Percentiles rank a stretch among this genome's conserved stretches.
Conservation (phyloP, 2,329 filamentous ascomycete genomes). For the Fusarium gaditjirri region DNA sequence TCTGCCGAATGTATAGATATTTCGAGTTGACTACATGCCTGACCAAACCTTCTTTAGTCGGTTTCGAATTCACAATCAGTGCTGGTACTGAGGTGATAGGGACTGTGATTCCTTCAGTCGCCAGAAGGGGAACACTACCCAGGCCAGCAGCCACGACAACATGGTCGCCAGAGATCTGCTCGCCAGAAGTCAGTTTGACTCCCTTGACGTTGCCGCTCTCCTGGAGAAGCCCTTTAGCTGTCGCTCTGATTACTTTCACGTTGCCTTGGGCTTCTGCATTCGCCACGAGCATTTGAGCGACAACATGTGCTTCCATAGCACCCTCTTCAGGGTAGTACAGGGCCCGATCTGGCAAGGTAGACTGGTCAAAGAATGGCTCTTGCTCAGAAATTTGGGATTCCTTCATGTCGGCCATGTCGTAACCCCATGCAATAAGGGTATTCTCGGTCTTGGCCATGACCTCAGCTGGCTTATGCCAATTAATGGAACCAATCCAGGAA, state of each 20-base stretch:
- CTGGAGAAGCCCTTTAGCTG: not conserved
- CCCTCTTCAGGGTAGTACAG: constrained; percentile 21
- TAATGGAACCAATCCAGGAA: constrained; percentile 27
- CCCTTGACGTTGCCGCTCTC: not conserved
- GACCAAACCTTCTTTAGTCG: not conserved
- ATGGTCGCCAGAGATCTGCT: not conserved
- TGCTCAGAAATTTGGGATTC: not conserved
- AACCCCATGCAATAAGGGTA: constrained; percentile 16
- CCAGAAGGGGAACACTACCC: constrained; percentile 12
- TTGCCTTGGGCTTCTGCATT: not conserved
- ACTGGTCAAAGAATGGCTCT: not conserved
- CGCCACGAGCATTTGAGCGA: constrained; percentile 19
- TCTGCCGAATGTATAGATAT: constrained; percentile 22
- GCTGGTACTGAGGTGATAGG: constrained; percentile 11
- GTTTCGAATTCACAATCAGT: constrained; percentile 26
- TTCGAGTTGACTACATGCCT: constrained; percentile 20
- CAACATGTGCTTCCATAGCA: constrained; percentile 25
- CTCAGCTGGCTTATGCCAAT: constrained; percentile 21
- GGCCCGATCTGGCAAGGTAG: constrained; percentile 1
- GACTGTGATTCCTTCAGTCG: not conserved
- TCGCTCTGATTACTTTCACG: not conserved
- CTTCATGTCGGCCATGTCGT: not conserved
- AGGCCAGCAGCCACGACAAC: constrained; percentile 27
- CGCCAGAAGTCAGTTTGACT: not conserved
- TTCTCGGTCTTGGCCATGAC: not conserved